These are phyloP conservation scores for Rhododendron williamsianum DNA, from an alignment of 148 eudicot genomes.

Conservation along the genomic window DNA sequence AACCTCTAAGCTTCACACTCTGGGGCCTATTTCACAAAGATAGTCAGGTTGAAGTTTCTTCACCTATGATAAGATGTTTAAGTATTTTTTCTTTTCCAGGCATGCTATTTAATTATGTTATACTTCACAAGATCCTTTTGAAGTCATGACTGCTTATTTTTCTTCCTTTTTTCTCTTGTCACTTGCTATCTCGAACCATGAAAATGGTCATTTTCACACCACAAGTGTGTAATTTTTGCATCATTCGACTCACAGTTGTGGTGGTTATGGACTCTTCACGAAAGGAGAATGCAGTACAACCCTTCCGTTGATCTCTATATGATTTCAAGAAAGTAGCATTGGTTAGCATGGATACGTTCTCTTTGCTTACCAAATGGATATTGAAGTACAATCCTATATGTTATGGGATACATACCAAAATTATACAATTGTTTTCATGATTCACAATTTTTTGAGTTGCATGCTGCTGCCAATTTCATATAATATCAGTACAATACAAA, in stretches of 20 bases:
- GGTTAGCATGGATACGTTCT: not conserved
- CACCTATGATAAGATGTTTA: not conserved
- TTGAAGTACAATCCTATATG: not conserved
- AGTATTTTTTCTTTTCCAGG: conserved; percentile 3
- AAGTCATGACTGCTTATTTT: not conserved
- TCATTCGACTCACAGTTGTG: not conserved
- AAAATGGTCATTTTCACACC: not conserved
- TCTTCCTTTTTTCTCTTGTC: not conserved
- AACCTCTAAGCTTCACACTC: conserved; percentile 63
- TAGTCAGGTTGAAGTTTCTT: conserved; percentile 40
- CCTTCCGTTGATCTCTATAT: not conserved
- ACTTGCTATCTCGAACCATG: not conserved
- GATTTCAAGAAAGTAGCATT: not conserved
- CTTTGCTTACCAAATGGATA: not conserved
- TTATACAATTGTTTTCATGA: not conserved
- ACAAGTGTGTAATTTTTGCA: not conserved
- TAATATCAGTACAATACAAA: not conserved
- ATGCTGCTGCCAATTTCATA: not conserved
- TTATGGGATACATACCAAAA: no score
- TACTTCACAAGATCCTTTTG: not conserved
- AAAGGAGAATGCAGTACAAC: not conserved
- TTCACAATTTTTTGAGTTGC: not conserved
- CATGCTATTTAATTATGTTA: not conserved
- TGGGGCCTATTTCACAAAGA: conserved; percentile 36
- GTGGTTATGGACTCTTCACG: not conserved